Evolutionary conservation across 2,329 filamentous ascomycete species (phyloP).

Genomic region (Colletotrichum brevisporum): DNA sequence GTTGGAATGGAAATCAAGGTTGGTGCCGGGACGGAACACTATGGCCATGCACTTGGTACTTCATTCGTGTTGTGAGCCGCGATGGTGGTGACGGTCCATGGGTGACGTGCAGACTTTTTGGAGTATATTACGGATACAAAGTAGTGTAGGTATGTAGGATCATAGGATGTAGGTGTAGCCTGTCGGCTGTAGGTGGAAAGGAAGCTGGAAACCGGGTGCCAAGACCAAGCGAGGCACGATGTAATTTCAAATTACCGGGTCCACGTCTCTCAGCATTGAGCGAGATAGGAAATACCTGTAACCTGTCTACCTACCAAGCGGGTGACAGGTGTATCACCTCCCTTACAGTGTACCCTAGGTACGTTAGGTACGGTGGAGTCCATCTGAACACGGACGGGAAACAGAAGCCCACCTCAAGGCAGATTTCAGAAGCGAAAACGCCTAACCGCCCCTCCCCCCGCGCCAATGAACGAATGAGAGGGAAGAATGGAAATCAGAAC

Average conservation of each 20-base stretch:
- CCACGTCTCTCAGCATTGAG: slow-evolving; percentile 25
- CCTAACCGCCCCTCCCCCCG: slow-evolving; percentile 15
- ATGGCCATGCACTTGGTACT: no score
- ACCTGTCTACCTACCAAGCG: no score
- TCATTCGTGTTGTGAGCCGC: not conserved
- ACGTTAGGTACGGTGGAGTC: slow-evolving; percentile 10
- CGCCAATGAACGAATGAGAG: not conserved
- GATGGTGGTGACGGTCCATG: not conserved
- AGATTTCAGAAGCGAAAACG: slow-evolving; percentile 36
- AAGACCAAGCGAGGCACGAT: slow-evolving; percentile 34
- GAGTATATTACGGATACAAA: no score
- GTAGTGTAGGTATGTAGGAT: no score
- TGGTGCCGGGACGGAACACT: not conserved
- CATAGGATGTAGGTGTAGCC: not conserved
- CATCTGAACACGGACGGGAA: slow-evolving; percentile 27
- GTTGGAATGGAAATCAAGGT: slow-evolving; percentile 14
- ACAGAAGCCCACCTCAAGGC: slow-evolving; percentile 34
- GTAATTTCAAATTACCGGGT: slow-evolving; percentile 39
- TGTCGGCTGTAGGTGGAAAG: not conserved
- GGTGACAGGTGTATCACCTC: no score
- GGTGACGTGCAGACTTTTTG: not conserved
- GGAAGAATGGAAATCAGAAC: not conserved
- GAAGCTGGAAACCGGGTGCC: slow-evolving; percentile 14
- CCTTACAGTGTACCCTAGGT: not conserved
- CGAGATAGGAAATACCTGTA: no score